Conservation (phyloP, 2,329 filamentous ascomycete species). For the Curvularia sp. region DNA sequence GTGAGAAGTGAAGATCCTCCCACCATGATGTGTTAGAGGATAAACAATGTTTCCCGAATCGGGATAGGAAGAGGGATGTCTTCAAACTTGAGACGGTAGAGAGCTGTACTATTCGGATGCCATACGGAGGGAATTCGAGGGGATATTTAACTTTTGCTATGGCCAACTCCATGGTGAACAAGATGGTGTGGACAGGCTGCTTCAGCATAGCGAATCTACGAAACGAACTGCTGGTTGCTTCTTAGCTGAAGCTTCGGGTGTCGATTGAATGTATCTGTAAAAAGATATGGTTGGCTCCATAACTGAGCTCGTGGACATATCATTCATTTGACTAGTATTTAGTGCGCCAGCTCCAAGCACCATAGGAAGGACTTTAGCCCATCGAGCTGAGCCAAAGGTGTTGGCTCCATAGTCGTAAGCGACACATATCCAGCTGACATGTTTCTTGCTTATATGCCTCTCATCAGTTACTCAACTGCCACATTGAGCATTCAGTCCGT, state of each 20-base stretch:
- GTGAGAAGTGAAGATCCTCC: constrained; percentile 6
- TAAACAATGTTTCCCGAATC: background rate
- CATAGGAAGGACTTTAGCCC: background rate
- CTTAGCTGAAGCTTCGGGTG: constrained; percentile 1
- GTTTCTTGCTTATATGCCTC: background rate
- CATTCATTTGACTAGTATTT: background rate
- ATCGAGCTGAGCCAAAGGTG: background rate
- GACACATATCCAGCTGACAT: background rate
- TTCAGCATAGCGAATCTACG: background rate
- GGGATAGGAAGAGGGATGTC: background rate
- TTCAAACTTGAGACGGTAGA: background rate
- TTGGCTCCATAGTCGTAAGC: background rate
- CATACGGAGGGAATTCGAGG: background rate
- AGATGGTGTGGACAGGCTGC: background rate
- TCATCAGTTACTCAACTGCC: background rate
- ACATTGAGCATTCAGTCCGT: background rate
- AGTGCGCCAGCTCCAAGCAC: background rate
- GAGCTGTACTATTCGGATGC: background rate
- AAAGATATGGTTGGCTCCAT: background rate
- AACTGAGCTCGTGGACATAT: background rate
- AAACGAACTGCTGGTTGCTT: background rate
- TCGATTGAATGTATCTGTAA: background rate
- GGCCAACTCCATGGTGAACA: background rate
- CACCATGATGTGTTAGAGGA: background rate
- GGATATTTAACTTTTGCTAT: constrained; percentile 2